Evolutionary conservation across 106 monocot genomes (phyloP), one percentile per base, ranked within the genome.

Genomic region (Dendrobium catenatum): DNA sequence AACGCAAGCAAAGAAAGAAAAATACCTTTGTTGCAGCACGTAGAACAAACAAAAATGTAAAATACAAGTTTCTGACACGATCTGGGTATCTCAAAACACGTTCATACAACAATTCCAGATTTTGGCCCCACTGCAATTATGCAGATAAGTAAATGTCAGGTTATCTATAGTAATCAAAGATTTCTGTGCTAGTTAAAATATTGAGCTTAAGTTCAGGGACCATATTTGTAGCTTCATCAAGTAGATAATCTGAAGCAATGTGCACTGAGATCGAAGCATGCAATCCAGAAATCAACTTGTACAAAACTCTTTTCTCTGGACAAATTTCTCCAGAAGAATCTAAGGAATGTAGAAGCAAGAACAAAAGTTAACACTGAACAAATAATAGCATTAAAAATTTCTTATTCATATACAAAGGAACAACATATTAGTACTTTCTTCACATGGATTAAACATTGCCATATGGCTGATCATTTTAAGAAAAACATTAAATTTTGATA

Each of bases 31-130:
- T 93, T 27, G 84, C 96, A 49, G 93, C 96, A 42, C 96, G 91
- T 10, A 96, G 93, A 93, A 96, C 93, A 89, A 96, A 96, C 37
- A 93, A 88, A 84, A 91, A 96, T 31, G 94, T 91, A 79, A 98
- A 98, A 85, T 98, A 98, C 75, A 98, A 68, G 75, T 98, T 98
- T 46, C 74, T 84, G 22, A 98, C 97, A 76, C 92, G 90, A 31
- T 98, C 94, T 41, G 92, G 97, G 55, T 93, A 75, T 81, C 68
- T 89, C 85, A 98, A 47, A 26, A 98, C 94, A 81, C 97, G 94
- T 29, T 98, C 94, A 87, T 94, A 87, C 67, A 98, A 72, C 81
- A 98, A 70, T 37, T 88, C 84, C 68, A 92, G 89, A 89, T 98
- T 98, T 58, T 92, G 89, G 4, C 94, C 97, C 97, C 97, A 98